Conservation (phyloP, 2,329 filamentous ascomycete genomes). For the Alternaria hordeiaustralica region DNA sequence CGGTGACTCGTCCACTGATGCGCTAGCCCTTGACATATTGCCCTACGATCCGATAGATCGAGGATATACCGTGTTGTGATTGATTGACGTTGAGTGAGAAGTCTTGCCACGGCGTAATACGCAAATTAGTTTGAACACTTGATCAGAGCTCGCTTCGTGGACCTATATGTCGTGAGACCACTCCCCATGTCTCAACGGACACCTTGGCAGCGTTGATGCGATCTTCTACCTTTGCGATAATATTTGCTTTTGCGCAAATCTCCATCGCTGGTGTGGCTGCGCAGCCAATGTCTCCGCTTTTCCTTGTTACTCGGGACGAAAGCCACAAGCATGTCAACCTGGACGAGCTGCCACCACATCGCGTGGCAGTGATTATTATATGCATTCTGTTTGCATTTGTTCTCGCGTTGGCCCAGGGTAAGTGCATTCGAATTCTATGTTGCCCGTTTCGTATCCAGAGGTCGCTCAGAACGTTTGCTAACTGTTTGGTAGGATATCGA, state of each 20-base stretch:
- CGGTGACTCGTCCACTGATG: neutral
- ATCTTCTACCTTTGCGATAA: neutral
- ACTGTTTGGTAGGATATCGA: conserved; percentile 21
- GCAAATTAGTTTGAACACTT: neutral
- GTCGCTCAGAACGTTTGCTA: neutral
- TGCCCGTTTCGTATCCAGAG: too few relatives aligned
- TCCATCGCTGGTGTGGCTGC: neutral
- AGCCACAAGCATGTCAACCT: neutral
- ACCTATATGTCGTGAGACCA: neutral
- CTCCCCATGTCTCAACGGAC: neutral
- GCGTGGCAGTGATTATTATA: conserved; percentile 15
- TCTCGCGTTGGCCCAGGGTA: conserved; percentile 28
- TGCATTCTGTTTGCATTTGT: conserved; percentile 22
- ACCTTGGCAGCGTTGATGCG: neutral
- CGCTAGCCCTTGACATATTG: neutral
- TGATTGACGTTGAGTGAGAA: neutral
- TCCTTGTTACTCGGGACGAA: neutral
- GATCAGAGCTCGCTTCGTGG: neutral
- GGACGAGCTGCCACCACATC: conserved; percentile 11
- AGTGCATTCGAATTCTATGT: neutral
- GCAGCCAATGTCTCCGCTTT: neutral
- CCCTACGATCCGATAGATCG: neutral
- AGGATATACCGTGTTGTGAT: neutral
- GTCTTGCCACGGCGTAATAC: neutral
- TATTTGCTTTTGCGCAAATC: neutral